phyloP scores from a whole-genome alignment of 108 stramenopile species.

The Skeletonema grethae region DNA sequence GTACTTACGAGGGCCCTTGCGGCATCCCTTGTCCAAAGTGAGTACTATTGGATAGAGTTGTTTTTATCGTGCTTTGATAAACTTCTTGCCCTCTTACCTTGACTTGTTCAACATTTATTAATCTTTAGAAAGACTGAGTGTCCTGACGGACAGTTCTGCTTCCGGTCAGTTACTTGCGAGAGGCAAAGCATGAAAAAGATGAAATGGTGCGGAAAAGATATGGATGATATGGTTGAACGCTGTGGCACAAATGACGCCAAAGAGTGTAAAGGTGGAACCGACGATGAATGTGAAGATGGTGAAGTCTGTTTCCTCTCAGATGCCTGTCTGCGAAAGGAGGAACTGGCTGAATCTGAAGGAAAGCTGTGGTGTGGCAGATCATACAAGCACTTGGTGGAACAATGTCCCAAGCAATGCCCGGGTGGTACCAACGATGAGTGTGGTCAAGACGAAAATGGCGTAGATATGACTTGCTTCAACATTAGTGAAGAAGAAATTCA shows the following conservation, averaged over 20 bases:
- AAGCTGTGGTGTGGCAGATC: conserved; percentile 38
- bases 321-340: neutral
- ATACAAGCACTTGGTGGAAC: conserved; percentile 47
- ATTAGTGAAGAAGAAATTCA: conserved; percentile 20
- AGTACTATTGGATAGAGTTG: neutral
- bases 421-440: conserved; percentile 44
- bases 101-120: neutral
- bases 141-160: neutral
- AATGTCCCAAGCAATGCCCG: conserved; percentile 42
- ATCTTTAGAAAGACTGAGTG: neutral
- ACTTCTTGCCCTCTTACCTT: neutral
- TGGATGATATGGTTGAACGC: neutral
- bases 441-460: conserved; percentile 16
- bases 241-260: conserved; percentile 1
- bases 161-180: neutral
- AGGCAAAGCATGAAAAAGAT: neutral
- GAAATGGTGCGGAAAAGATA: conserved; percentile 4
- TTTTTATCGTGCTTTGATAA: neutral
- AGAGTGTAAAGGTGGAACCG: conserved; percentile 7
- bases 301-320: conserved; percentile 8
- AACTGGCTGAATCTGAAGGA: conserved; percentile 6
- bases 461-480: conserved; percentile 42
- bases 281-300: conserved; percentile 19
- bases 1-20: conserved; percentile 28
- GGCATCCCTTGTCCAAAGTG: conserved; percentile 24